Base-by-base conservation (phyloP, 805 yeast species). In the Candida nonsorbophila region DNA sequence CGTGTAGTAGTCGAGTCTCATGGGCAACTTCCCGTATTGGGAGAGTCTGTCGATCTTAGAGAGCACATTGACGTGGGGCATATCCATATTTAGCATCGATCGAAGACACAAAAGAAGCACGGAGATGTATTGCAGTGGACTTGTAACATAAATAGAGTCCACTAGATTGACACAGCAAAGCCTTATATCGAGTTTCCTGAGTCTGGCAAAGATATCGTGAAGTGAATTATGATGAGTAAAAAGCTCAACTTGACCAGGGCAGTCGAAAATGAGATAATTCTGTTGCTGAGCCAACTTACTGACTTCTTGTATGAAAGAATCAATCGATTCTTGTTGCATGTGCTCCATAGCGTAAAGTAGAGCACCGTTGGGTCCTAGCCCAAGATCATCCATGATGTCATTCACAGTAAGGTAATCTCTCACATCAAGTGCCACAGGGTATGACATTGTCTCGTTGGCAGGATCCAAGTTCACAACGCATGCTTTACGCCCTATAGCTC, bases 241-340 rank as follows among this genome's bases (percentile, higher is more conserved):
- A 10, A 92, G 69, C 52, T 92, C 99, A 1, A 87, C 92, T 53
- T 92, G 98, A 1, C 98, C 98, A 0, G 97, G 97, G 54, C 97
- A 88, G 53, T 90, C 97, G 53, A 90, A 87, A 20, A 90, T 84
- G 42, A 90, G 62, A 47, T 85, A 90, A 22, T 79, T 74, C 9
- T 48, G 45, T 11, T 72, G 67, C 20, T 62, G 51, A 4, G 82
- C 72, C 8, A 87, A 59, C 18, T 67, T 61, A 33, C 69, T 64
- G 18, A 90, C 62, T 47, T 90, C 97, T 45, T 84, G 94, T 41
- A 83, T 85, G 51, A 69, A 92, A 40, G 87, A 96, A 14, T 97
- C 97, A 29, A 92, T 79, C 47, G 88, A 94, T 44, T 88, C 95
- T 42, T 87, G 96, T 31, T 51, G 83, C 73, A 61, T 60, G 49